Evolutionary conservation across 139 green algal genomes (phyloP), one percentile per base, ranked within the genome.

Genomic region (Choricystis sp.): DNA sequence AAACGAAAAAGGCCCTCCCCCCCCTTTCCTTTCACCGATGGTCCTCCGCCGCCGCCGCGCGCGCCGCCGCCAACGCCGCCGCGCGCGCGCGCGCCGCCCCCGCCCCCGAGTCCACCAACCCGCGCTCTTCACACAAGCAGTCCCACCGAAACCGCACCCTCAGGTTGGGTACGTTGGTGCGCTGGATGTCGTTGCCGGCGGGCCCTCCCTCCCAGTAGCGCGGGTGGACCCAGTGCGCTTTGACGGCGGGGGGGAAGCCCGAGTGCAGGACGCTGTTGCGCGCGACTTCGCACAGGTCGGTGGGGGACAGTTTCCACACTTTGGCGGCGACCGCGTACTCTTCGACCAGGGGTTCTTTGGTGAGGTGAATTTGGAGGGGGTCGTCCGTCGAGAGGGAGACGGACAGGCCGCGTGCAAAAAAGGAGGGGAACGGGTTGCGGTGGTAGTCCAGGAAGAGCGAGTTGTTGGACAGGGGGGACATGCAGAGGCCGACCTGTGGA

Each of bases 361-460:
- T 97, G 66, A 97, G 77, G 79, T 97, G 90, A 65, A 91, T 89
- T 70, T 86, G 80, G 56, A 76, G 49, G 22, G 76, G 82, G 72
- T 87, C 81, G 31, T 88, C 81, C 40, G 66, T 72, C 24, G 65
- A 80, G 1, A 87, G 77, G 3, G 63, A 74, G 9, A 87, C 77
- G 56, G 77, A 77, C 23, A 98, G 78, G 22, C 93, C 93, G 26
- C 93, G 82, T 19, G 92, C 87, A 69, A 99, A 98, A 75, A 98
- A 98, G 30, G 81, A 72, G 24, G 93, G 93, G 76, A 99, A 96
- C n/a, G 93, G 93, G 81, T 99, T 99, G 63, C 80, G 81, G 82
- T 97, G 91, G 81, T 99, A 99, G 83, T 99, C 93, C 58, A 98
- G 78, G 81, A 99, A 99, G 24, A 99, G 80, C 30, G 76, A 90